phyloP scores from a whole-genome alignment of 139 green algal species.

The Trebouxia sp. region DNA sequence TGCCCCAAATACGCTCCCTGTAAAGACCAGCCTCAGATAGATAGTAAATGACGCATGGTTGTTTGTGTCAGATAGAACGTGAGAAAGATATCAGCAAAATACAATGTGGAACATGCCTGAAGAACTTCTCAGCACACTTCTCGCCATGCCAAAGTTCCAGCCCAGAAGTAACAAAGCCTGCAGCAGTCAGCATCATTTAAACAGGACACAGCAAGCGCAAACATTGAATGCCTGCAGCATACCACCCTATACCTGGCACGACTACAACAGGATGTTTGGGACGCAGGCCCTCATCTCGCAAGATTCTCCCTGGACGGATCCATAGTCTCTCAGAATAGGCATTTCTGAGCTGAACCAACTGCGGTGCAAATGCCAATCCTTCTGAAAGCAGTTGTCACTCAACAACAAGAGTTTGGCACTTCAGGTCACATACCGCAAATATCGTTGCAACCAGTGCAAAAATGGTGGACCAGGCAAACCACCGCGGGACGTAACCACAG shows the following conservation, averaged over 20 bases:
- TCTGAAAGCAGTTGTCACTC: not conserved
- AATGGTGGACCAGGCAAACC: too few relatives aligned
- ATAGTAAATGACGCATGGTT: not conserved
- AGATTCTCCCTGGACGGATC: slow-evolving; percentile 5
- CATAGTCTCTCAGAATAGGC: not conserved
- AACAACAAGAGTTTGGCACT: too few relatives aligned
- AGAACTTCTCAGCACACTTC: slow-evolving; percentile 56
- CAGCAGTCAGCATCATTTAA: slow-evolving; percentile 18
- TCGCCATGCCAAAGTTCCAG: slow-evolving; percentile 77
- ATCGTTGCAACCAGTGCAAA: too few relatives aligned
- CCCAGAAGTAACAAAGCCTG: slow-evolving; percentile 72
- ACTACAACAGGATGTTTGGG: slow-evolving; percentile 64
- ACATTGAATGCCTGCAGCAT: not conserved
- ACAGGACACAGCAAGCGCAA: not conserved
- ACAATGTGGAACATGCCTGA: slow-evolving; percentile 27
- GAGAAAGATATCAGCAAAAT: not conserved
- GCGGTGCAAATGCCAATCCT: too few relatives aligned
- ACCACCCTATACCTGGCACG: slow-evolving; percentile 36
- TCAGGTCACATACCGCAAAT: too few relatives aligned
- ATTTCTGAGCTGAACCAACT: not conserved
- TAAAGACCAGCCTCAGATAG: not conserved
- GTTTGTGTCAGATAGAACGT: not conserved
- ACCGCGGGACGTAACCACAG: too few relatives aligned
- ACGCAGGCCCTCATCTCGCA: slow-evolving; percentile 23
- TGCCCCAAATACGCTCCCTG: slow-evolving; percentile 45